Conservation (phyloP, 163 green algal genomes). For the Scenedesmus sp. region DNA sequence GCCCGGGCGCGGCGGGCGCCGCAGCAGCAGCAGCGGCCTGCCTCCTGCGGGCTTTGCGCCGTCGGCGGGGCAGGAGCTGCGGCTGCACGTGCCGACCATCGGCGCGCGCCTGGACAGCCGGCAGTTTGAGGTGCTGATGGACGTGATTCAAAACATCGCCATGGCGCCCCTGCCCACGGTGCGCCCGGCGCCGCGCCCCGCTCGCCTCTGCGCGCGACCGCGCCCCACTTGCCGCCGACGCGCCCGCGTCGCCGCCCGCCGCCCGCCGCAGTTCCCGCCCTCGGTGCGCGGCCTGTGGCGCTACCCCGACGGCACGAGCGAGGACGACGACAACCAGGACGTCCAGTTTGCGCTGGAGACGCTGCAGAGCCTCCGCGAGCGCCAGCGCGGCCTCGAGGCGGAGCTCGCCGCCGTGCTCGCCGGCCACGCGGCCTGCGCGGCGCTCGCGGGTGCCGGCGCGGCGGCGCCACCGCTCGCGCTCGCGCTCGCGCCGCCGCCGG, state of each 20-base stretch:
- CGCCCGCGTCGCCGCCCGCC: not conserved
- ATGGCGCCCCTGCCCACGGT: constrained; percentile 48
- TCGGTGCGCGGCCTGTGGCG: constrained; percentile 20
- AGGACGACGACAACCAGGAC: constrained; percentile 43
- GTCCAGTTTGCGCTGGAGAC: constrained; percentile 43
- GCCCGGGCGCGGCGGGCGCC: not conserved
- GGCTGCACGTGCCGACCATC: constrained; percentile 50
- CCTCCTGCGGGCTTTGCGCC: constrained; percentile 17
- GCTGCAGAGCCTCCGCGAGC: constrained; percentile 47
- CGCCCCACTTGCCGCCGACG: no score
- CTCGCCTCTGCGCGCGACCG: no score
- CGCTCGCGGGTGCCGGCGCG: constrained; percentile 7
- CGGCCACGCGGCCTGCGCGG: constrained; percentile 5
- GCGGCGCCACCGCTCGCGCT: no score
- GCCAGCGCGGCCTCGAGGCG: constrained; percentile 45
- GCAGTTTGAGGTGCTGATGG: constrained; percentile 60
- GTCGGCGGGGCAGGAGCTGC: constrained; percentile 27
- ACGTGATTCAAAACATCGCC: constrained; percentile 57
- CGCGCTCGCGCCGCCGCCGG: no score
- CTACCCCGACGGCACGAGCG: constrained; percentile 26
- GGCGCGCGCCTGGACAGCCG: constrained; percentile 52
- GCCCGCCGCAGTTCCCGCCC: constrained; percentile 25
- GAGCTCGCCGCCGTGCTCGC: constrained; percentile 26
- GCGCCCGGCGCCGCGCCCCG: no score
- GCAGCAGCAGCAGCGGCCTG: constrained; percentile 19